phyloP scores from a whole-genome alignment of 2,329 filamentous ascomycete genomes.

The Cladophialophora exuberans region DNA sequence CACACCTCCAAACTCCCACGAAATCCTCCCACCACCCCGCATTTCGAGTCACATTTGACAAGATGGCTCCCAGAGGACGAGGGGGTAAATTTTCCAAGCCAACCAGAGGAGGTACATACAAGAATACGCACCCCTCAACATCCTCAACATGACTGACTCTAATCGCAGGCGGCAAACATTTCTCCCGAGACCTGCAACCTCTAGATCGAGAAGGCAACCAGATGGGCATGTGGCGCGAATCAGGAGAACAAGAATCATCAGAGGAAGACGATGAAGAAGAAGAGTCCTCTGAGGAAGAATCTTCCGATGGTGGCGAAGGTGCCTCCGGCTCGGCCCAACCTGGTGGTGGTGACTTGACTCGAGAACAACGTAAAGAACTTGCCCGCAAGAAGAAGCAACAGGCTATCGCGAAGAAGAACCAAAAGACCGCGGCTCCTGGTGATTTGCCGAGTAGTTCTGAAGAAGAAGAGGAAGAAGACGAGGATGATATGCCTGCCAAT shows the following conservation, averaged over 20 bases:
- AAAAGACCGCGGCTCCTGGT: slow-evolving; percentile 74
- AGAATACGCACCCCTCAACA: background rate
- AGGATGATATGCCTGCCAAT: slow-evolving; percentile 68
- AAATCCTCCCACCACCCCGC: background rate
- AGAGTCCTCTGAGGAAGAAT: slow-evolving; percentile 41
- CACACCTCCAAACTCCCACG: background rate
- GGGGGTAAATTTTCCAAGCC: slow-evolving; percentile 95
- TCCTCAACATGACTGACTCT: slow-evolving; percentile 15
- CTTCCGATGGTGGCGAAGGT: slow-evolving; percentile 51
- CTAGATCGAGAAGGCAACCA: slow-evolving; percentile 88
- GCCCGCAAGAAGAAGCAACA: slow-evolving; percentile 92
- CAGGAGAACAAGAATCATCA: slow-evolving; percentile 33
- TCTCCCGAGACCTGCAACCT: slow-evolving; percentile 87
- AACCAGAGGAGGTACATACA: slow-evolving; percentile 76
- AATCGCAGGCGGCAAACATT: slow-evolving; percentile 82
- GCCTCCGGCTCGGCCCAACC: slow-evolving; percentile 43
- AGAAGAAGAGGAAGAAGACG: slow-evolving; percentile 40
- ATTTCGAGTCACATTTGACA: slow-evolving; percentile 12
- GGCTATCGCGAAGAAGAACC: slow-evolving; percentile 76
- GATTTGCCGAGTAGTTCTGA: slow-evolving; percentile 75
- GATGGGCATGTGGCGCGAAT: slow-evolving; percentile 77
- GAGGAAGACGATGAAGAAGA: slow-evolving; percentile 47
- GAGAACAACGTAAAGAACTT: slow-evolving; percentile 83
- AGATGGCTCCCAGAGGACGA: slow-evolving; percentile 65
- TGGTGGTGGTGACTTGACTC: slow-evolving; percentile 61